A percentile compares a stretch with the other conserved stretches of the same genome.
Evolutionary conservation across 2,329 filamentous ascomycete genomes (phyloP).

Genomic region (Phialemoniopsis sp.): DNA sequence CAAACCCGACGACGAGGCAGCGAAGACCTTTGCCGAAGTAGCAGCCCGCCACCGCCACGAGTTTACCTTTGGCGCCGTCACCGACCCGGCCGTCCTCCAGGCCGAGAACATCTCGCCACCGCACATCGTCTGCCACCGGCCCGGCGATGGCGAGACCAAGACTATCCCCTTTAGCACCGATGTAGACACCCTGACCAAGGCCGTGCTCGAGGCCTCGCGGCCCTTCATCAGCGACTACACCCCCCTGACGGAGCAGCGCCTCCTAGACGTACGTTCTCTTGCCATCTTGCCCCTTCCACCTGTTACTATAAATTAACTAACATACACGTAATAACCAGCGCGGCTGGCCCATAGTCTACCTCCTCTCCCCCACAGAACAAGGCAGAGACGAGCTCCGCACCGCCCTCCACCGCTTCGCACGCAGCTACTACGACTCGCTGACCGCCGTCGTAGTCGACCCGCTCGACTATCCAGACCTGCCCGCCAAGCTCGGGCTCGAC

Average conservation of each 20-base stretch:
- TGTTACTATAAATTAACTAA: not conserved
- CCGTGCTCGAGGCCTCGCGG: conserved; percentile 19
- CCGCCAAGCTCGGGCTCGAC: conserved; percentile 23
- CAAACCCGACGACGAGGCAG: conserved; percentile 8
- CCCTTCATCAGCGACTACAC: conserved; percentile 26
- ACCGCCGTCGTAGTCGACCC: conserved; percentile 29
- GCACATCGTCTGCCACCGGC: conserved; percentile 21
- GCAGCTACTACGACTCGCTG: conserved; percentile 24
- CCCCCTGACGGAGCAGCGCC: conserved; percentile 21
- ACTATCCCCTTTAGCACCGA: conserved; percentile 10
- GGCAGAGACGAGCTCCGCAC: conserved; percentile 21
- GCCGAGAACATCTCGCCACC: conserved; percentile 9
- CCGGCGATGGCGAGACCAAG: conserved; percentile 19
- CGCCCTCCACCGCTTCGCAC: conserved; percentile 22
- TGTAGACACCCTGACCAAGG: conserved; percentile 15
- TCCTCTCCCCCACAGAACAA: conserved; percentile 23
- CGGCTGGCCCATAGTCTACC: conserved; percentile 30
- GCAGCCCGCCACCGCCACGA: conserved; percentile 21
- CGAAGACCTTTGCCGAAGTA: conserved; percentile 14
- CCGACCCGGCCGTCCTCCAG: conserved; percentile 6
- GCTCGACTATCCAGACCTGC: conserved; percentile 27
- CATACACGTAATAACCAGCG: conserved; percentile 11
- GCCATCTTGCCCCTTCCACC: not conserved
- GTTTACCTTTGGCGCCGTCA: conserved; percentile 25
- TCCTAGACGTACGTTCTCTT: conserved; percentile 23